Conservation (phyloP, 345 rosid species). For the Populus ilicifolia region DNA sequence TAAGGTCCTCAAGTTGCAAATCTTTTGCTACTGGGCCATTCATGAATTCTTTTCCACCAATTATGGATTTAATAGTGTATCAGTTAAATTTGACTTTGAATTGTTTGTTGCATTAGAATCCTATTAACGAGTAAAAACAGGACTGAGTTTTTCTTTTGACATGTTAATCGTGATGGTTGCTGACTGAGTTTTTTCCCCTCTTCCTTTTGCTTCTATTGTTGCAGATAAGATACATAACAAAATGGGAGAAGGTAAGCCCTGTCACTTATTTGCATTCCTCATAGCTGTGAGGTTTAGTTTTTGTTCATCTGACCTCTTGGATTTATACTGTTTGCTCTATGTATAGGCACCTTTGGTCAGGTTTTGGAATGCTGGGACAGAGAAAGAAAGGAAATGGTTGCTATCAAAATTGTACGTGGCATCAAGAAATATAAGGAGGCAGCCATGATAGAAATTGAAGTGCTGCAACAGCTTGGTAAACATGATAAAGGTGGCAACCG, state of each 20-base stretch:
- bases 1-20: constrained; percentile 2
- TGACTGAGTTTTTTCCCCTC: background rate
- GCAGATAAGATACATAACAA: constrained; percentile 83
- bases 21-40: background rate
- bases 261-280: background rate
- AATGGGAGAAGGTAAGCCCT: constrained; percentile 78
- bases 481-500: constrained; percentile 78
- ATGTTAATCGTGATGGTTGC: background rate
- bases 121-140: background rate
- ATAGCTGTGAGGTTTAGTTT: background rate
- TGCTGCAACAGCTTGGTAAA: constrained; percentile 79
- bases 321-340: background rate
- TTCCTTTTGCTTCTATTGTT: background rate
- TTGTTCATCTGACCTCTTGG: constrained; percentile 8
- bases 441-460: constrained; percentile 85
- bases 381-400: constrained; percentile 85
- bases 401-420: constrained; percentile 83
- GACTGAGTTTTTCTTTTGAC: background rate
- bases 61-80: background rate
- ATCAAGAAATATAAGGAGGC: constrained; percentile 87
- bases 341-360: constrained; percentile 81
- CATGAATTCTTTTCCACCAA: background rate
- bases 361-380: constrained; percentile 92
- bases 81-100: background rate
- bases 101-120: background rate